Base-by-base conservation (phyloP, 805 yeast species). In the Barnettozyma salicaria region DNA sequence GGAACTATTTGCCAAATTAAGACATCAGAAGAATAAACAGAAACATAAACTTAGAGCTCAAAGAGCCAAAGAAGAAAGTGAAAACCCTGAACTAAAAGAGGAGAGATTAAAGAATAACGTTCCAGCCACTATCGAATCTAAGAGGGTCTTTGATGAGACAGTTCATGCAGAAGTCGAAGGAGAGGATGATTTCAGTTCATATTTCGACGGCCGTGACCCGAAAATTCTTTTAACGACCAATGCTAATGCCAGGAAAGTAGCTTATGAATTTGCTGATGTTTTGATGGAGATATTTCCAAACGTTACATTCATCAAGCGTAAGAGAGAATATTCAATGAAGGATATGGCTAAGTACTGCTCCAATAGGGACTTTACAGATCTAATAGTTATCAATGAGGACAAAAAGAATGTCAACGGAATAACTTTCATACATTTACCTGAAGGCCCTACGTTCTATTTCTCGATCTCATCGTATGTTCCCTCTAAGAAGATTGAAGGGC, bases 391-490 rank as follows among this genome's bases (percentile, higher is more conserved):
- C 42, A 92, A 92, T 58, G 98, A 92, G 61, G 96, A 87, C 63
- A 89, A 89, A 62, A 92, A 90, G 61, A 73, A 72, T 45, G 94
- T 92, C 26, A 89, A 84, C 36, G 98, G 98, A 2, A 63, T 92
- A 40, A 87, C 97, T 1, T 84, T 92, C 54, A 81, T 92, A 40
- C 96, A 92, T 64, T 69, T 92, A 41, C 98, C 98, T 7, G 84
- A 74, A 31, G 98, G 98, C 1, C 98, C 98, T 25, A 83, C 97
- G 0, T 87, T 87, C 57, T 89, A 90, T 63, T 92, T 92, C 54
- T 80, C 92, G 20, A 66, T 92, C 4, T 68, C 87, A 7, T 86
- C 95, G 4, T 70, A 83, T 30, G 74, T 76, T 12, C 83, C 85
- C 49, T 80, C 89, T 9, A 76, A 84, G 48, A 68, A 74, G 47